phyloP scores from a whole-genome alignment of 495 filamentous ascomycete genomes.

The Tuber melanosporum region DNA sequence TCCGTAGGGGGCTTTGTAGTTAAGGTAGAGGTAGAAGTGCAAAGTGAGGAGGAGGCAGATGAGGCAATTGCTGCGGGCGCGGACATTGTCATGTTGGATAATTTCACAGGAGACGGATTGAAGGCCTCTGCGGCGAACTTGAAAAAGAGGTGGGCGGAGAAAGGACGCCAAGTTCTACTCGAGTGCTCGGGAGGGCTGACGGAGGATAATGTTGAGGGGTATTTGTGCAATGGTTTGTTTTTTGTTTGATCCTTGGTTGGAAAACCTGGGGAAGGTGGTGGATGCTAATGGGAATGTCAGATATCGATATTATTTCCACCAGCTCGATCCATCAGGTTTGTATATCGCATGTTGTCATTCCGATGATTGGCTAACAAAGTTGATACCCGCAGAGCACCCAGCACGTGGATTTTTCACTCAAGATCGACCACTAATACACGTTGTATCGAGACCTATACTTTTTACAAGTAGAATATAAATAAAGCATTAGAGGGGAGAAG shows the following conservation, averaged over 20 bases:
- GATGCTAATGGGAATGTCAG: conserved; percentile 42
- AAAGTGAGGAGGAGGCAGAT: conserved; percentile 77
- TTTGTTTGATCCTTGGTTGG: neutral
- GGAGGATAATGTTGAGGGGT: conserved; percentile 69
- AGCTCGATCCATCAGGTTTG: conserved; percentile 86
- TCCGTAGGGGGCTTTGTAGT: conserved; percentile 77
- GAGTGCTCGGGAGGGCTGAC: conserved; percentile 91
- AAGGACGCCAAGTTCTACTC: conserved; percentile 60
- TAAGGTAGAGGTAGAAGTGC: conserved; percentile 94
- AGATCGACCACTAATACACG: conserved; percentile 56
- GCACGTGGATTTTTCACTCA: conserved; percentile 92
- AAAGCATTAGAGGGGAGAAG: neutral
- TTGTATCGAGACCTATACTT: neutral
- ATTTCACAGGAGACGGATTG: conserved; percentile 73
- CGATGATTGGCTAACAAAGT: conserved; percentile 18
- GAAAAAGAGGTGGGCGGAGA: conserved; percentile 67
- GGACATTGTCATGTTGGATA: conserved; percentile 95
- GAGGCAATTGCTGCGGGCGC: conserved; percentile 86
- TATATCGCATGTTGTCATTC: neutral
- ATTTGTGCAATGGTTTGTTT: conserved; percentile 63
- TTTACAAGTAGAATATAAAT: neutral
- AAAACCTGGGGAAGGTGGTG: neutral
- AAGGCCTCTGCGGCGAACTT: conserved; percentile 61
- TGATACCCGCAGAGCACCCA: conserved; percentile 51
- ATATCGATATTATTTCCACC: conserved; percentile 91